Evolutionary conservation across 305 asterid genomes (phyloP).

Genomic region (Nicotiana rustica): DNA sequence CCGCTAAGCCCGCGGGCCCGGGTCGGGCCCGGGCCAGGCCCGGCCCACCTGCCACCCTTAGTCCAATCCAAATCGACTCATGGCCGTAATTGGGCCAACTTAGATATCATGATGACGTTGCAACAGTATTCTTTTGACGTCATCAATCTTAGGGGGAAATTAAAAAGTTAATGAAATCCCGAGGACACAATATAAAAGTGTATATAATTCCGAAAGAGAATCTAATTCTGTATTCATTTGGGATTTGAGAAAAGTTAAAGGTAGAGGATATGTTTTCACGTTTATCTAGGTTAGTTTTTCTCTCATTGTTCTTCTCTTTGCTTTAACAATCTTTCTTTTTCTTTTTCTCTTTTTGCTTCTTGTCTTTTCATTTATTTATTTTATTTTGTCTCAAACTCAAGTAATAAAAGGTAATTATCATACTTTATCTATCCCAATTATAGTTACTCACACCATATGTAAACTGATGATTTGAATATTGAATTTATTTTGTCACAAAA

Average conservation of each 20-base stretch:
- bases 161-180: background rate
- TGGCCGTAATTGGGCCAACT: too few relatives aligned
- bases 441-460: too few relatives aligned
- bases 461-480: background rate
- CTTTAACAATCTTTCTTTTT: constrained; percentile 8
- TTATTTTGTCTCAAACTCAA: background rate
- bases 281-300: background rate
- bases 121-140: background rate
- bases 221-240: constrained; percentile 23
- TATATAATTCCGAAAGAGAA: background rate
- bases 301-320: background rate
- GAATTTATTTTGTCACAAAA: too few relatives aligned
- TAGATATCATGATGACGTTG: background rate
- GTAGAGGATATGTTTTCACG: background rate
- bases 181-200: background rate
- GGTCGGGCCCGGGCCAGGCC: too few relatives aligned
- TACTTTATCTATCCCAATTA: background rate
- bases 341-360: background rate
- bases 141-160: background rate
- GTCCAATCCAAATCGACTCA: background rate
- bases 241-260: constrained; percentile 29
- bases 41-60: too few relatives aligned
- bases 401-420: background rate
- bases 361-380: constrained; percentile 27
- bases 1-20: too few relatives aligned